A percentile compares a stretch with the other conserved stretches of the same genome.
Conservation (phyloP, 2,329 filamentous ascomycete species). For the Alternaria panax region DNA sequence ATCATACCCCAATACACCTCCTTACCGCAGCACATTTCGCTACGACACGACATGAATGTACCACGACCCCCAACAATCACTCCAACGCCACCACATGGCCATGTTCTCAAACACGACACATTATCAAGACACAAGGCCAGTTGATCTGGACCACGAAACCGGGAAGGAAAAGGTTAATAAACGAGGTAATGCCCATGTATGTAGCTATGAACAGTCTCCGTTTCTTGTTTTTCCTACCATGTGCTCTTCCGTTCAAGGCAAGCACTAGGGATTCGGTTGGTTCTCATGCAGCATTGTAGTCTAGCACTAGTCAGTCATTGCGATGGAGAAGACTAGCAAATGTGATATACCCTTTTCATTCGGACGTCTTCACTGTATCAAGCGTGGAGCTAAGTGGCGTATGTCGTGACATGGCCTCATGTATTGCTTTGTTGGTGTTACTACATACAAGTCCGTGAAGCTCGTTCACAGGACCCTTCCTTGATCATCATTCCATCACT, state of each 20-base stretch:
- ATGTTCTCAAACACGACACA: neutral
- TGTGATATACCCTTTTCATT: constrained; percentile 20
- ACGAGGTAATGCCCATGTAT: constrained; percentile 15
- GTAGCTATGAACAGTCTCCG: constrained; percentile 11
- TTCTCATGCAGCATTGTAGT: constrained; percentile 6
- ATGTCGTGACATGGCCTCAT: neutral
- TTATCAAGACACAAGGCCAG: neutral
- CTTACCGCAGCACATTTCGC: constrained; percentile 7
- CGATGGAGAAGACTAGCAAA: neutral
- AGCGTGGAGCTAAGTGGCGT: neutral
- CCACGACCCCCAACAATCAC: neutral
- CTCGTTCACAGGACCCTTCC: neutral
- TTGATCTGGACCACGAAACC: constrained; percentile 1
- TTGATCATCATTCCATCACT: neutral
- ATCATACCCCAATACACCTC: neutral
- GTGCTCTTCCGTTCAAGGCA: neutral
- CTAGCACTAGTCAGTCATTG: neutral
- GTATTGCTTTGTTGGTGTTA: neutral
- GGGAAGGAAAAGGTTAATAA: neutral
- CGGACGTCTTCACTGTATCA: neutral
- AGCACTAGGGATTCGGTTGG: constrained; percentile 4
- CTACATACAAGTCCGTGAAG: neutral
- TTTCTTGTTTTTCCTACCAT: neutral
- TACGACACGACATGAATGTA: constrained; percentile 11
- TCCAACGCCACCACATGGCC: neutral